Conservation (phyloP, 768 basidiomycete species). For the Amanita pseudoporphyria region DNA sequence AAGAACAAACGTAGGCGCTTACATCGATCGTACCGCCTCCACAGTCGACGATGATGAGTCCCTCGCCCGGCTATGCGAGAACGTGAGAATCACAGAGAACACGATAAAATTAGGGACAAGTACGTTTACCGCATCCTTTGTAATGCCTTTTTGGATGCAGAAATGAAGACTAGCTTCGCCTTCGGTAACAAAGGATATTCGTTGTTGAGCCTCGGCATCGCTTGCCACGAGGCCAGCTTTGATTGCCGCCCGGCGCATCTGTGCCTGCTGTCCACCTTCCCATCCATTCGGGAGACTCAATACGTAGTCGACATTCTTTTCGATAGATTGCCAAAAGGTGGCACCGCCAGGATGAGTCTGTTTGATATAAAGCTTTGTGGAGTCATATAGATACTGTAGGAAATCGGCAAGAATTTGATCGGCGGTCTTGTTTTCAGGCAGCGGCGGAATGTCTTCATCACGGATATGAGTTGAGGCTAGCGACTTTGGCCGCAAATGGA, state of each 20-base stretch:
- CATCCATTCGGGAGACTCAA: constrained; percentile 46
- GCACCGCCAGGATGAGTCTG: constrained; percentile 19
- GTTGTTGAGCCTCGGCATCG: constrained; percentile 21
- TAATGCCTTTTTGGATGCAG: constrained; percentile 24
- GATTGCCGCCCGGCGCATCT: constrained; percentile 37
- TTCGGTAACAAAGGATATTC: constrained; percentile 41
- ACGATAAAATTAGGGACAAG: constrained; percentile 14
- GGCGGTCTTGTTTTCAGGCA: constrained; percentile 26
- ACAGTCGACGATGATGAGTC: constrained; percentile 1
- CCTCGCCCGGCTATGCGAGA: not conserved
- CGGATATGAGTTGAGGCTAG: constrained; percentile 10
- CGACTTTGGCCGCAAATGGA: constrained; percentile 25
- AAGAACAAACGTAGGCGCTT: not conserved
- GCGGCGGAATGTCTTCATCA: constrained; percentile 22
- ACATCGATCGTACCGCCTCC: constrained; percentile 2
- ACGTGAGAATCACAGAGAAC: not conserved
- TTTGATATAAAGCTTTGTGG: constrained; percentile 26
- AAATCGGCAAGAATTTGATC: constrained; percentile 32
- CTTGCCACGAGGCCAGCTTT: constrained; percentile 33
- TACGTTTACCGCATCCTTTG: constrained; percentile 18
- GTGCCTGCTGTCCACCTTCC: constrained; percentile 41
- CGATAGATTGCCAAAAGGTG: constrained; percentile 11
- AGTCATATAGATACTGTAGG: constrained; percentile 28
- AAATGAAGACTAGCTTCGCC: constrained; percentile 48
- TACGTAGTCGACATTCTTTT: constrained; percentile 28